phyloP scores from a whole-genome alignment of 768 basidiomycete species.

The Suillus luteus region DNA sequence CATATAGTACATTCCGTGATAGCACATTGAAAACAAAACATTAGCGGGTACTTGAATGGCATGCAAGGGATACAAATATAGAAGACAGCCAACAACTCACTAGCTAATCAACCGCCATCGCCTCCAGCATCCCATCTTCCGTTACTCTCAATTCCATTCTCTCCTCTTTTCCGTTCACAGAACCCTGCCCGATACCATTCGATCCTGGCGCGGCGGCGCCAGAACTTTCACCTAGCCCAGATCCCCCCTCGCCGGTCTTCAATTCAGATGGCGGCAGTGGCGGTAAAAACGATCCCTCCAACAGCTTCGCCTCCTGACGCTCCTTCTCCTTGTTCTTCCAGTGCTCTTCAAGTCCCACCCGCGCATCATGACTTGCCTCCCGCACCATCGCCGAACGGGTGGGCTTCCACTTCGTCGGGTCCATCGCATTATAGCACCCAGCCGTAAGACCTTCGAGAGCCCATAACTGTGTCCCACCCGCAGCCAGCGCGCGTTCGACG shows the following conservation, averaged over 20 bases:
- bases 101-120: constrained; percentile 2
- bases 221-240: not conserved
- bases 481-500: constrained; percentile 42
- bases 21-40: not conserved
- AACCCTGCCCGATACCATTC: not conserved
- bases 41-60: not conserved
- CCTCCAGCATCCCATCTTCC: constrained; percentile 2
- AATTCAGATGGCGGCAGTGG: constrained; percentile 14
- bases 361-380: constrained; percentile 58
- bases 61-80: not conserved
- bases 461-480: constrained; percentile 56
- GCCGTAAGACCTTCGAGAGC: constrained; percentile 71
- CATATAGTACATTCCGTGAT: constrained; percentile 4
- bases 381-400: constrained; percentile 57
- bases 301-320: constrained; percentile 26
- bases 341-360: constrained; percentile 43
- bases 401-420: constrained; percentile 60
- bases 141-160: not conserved
- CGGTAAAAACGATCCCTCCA: constrained; percentile 20
- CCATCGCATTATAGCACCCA: constrained; percentile 69
- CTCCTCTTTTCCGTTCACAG: not conserved
- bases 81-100: not conserved
- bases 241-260: not conserved
- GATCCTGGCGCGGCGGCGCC: not conserved
- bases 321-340: constrained; percentile 34